phyloP scores from a whole-genome alignment of 2,329 filamentous ascomycete species.

The Pseudogymnoascus sp. region DNA sequence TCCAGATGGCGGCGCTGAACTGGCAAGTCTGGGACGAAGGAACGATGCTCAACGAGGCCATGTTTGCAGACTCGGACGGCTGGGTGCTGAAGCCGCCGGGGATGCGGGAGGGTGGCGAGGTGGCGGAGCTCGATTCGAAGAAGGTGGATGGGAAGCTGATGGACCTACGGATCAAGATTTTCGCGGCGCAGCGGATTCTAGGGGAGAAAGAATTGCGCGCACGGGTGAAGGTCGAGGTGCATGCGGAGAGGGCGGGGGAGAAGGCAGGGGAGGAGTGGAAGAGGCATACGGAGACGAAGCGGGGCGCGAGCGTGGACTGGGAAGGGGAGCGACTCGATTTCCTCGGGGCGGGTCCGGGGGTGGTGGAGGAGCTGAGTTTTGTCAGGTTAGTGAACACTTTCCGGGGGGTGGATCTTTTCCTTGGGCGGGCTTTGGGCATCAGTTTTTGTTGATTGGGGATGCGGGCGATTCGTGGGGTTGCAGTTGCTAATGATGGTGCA shows the following conservation, averaged over 20 bases:
- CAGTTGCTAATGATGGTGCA: constrained; percentile 11
- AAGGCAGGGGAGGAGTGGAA: constrained; percentile 42
- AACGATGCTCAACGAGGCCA: constrained; percentile 92
- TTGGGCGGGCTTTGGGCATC: neutral
- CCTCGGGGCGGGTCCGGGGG: constrained; percentile 40
- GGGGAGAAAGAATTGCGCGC: constrained; percentile 41
- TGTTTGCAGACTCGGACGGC: constrained; percentile 74
- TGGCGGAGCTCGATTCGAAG: neutral
- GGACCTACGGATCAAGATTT: constrained; percentile 61
- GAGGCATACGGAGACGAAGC: constrained; percentile 45
- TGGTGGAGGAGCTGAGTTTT: constrained; percentile 65
- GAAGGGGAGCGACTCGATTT: constrained; percentile 47
- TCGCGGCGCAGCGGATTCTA: constrained; percentile 71
- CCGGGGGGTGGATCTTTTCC: neutral
- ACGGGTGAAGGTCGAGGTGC: constrained; percentile 66
- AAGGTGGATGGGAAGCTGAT: constrained; percentile 30
- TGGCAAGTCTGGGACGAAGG: constrained; percentile 88
- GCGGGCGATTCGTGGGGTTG: neutral
- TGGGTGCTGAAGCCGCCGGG: constrained; percentile 79
- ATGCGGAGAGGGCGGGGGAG: constrained; percentile 56
- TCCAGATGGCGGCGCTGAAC: constrained; percentile 87
- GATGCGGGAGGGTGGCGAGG: constrained; percentile 44
- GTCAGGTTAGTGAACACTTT: constrained; percentile 49
- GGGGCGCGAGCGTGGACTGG: constrained; percentile 56
- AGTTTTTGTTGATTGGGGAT: neutral